Percentiles rank a stretch among this genome's conserved stretches.
Conservation (phyloP, 2,329 filamentous ascomycete species). For the Dendrostoma leiphaemia region DNA sequence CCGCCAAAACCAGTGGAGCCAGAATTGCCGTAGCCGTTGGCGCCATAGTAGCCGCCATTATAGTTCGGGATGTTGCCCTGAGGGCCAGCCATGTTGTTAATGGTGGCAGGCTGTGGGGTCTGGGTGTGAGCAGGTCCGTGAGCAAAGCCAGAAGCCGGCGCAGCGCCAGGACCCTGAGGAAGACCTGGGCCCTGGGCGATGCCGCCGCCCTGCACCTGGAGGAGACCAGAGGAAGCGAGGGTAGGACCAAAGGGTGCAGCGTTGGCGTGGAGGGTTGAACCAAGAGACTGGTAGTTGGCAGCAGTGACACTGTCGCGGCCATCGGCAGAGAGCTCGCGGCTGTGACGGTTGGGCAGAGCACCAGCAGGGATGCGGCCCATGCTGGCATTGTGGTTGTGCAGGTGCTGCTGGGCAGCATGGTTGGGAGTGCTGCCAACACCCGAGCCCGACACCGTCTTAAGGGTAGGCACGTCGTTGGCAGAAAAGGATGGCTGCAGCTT, state of each 20-base stretch:
- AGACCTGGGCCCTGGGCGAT: neutral
- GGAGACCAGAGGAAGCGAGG: conserved; percentile 36
- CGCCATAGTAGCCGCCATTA: conserved; percentile 23
- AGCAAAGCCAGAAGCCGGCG: conserved; percentile 13
- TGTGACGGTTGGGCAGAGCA: conserved; percentile 65
- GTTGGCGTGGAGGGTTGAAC: conserved; percentile 75
- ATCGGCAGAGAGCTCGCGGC: conserved; percentile 62
- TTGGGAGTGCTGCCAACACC: conserved; percentile 51
- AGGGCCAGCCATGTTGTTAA: neutral
- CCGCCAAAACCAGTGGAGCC: conserved; percentile 14
- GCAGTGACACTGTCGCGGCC: conserved; percentile 37
- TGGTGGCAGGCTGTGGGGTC: neutral
- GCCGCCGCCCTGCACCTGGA: neutral
- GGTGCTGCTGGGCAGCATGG: conserved; percentile 60
- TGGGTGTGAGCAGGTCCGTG: conserved; percentile 8
- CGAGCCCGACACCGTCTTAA: conserved; percentile 65
- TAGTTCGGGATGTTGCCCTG: conserved; percentile 19
- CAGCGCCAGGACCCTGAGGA: conserved; percentile 16
- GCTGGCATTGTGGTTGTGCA: conserved; percentile 78
- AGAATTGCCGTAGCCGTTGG: conserved; percentile 29
- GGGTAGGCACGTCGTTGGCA: conserved; percentile 81
- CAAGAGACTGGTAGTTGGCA: conserved; percentile 56
- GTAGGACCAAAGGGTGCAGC: conserved; percentile 76
- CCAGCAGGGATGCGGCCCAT: conserved; percentile 75
- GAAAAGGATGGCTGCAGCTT: conserved; percentile 89